Conservation (phyloP, 352 stramenopile genomes). For the Blastocystis hominis region DNA sequence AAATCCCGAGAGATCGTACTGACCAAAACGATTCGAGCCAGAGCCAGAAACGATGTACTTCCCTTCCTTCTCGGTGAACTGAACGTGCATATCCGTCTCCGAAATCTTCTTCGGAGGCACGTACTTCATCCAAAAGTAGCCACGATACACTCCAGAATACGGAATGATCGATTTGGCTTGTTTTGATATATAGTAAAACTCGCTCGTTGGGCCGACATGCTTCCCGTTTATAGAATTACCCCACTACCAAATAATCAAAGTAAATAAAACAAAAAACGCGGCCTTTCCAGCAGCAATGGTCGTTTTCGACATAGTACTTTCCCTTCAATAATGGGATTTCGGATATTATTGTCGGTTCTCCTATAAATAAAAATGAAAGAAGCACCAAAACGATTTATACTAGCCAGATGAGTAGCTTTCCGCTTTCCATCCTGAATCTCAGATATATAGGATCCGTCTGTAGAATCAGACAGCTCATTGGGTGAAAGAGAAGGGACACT, state of each 20-base stretch:
- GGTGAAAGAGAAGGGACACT: not conserved
- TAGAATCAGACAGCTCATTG: conserved; percentile 9
- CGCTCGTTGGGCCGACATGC: conserved; percentile 30
- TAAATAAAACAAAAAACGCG: not conserved
- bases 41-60: not conserved
- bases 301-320: not conserved
- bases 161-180: not conserved
- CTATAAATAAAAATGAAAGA: not conserved
- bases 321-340: conserved; percentile 15
- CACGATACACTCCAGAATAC: conserved; percentile 20
- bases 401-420: not conserved
- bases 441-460: conserved; percentile 4
- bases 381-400: not conserved
- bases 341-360: not conserved
- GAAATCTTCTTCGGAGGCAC: conserved; percentile 24
- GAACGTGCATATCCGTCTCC: conserved; percentile 21
- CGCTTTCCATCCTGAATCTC: not conserved
- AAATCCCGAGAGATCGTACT: conserved; percentile 7
- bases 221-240: conserved; percentile 16
- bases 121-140: conserved; percentile 57
- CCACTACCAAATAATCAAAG: conserved; percentile 15
- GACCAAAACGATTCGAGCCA: conserved; percentile 22
- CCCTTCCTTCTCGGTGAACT: conserved; percentile 19
- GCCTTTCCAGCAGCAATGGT: not conserved
- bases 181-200: conserved; percentile 24